These are phyloP conservation scores for Aspergillus ochraceoroseus DNA, from an alignment of 2,329 filamentous ascomycete species.

Conservation along the genomic window DNA sequence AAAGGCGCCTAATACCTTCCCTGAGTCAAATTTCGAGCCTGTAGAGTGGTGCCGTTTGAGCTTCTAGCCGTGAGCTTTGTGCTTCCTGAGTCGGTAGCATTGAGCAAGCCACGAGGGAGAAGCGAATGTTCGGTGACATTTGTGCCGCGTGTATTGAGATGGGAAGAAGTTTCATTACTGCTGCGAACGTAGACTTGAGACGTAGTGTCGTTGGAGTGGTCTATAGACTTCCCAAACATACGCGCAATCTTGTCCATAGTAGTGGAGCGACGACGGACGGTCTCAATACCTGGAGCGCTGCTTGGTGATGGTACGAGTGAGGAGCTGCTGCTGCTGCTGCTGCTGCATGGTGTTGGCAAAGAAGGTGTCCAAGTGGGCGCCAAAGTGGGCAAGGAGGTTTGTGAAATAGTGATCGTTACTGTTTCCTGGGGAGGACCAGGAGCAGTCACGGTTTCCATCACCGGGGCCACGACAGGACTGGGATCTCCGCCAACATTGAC, in stretches of 20 bases:
- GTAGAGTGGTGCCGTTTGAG: conserved; percentile 12
- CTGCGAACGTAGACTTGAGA: neutral
- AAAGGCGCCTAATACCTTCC: too few relatives aligned
- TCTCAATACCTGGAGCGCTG: neutral
- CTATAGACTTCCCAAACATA: conserved; percentile 7
- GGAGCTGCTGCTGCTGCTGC: conserved; percentile 5
- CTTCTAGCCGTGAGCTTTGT: conserved; percentile 1
- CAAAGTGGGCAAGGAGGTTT: conserved; percentile 19
- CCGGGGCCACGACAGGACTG: conserved; percentile 17
- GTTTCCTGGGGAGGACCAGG: conserved; percentile 17
- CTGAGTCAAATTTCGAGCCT: conserved; percentile 2
- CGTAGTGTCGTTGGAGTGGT: neutral
- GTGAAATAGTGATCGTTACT: conserved; percentile 25
- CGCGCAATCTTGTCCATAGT: conserved; percentile 10
- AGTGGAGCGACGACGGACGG: neutral
- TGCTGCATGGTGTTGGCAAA: conserved; percentile 19
- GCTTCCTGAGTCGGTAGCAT: conserved; percentile 10
- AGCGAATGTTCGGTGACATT: conserved; percentile 9
- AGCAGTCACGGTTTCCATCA: conserved; percentile 17
- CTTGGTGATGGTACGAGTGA: neutral
- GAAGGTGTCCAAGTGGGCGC: too few relatives aligned
- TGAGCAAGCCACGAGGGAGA: conserved; percentile 11
- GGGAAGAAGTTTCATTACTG: conserved; percentile 10
- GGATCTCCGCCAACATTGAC: conserved; percentile 32
- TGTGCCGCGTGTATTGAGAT: conserved; percentile 5